phyloP scores from a whole-genome alignment of 1,139 yeast species.

The Hyphopichia khmerensis region DNA sequence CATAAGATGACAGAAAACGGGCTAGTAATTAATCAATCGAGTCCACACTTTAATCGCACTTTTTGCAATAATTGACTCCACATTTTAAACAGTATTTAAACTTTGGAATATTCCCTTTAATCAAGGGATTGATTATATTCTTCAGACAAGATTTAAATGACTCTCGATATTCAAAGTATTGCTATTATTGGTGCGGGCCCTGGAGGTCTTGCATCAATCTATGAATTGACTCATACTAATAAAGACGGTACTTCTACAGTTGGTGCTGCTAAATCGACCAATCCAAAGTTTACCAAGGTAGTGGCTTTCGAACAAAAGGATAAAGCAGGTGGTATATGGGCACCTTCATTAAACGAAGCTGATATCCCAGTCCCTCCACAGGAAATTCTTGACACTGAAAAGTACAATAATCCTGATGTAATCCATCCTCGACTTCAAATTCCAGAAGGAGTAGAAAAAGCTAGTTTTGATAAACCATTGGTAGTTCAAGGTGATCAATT shows the following conservation, averaged over 20 bases:
- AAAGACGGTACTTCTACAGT: constrained; percentile 30
- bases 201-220: constrained; percentile 36
- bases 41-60: too few relatives aligned
- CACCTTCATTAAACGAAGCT: constrained; percentile 19
- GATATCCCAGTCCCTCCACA: constrained; percentile 33
- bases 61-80: too few relatives aligned
- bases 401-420: constrained; percentile 24
- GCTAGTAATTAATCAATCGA: too few relatives aligned
- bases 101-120: too few relatives aligned
- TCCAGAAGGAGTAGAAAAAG: constrained; percentile 15
- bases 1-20: too few relatives aligned
- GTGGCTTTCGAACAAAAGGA: constrained; percentile 36
- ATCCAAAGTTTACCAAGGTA: constrained; percentile 23
- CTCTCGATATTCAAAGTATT: constrained; percentile 19
- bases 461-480: constrained; percentile 19
- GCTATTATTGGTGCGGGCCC: constrained; percentile 42
- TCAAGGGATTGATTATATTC: too few relatives aligned
- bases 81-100: too few relatives aligned
- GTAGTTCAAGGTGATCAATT: constrained; percentile 7
- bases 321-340: constrained; percentile 37
- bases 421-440: constrained; percentile 19
- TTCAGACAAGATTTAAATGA: neutral
- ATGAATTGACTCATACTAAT: constrained; percentile 34
- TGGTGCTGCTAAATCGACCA: constrained; percentile 14
- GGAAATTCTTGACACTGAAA: constrained; percentile 22